phyloP scores from a whole-genome alignment of 805 yeast genomes.

The Kodamaea lidongshanica region DNA sequence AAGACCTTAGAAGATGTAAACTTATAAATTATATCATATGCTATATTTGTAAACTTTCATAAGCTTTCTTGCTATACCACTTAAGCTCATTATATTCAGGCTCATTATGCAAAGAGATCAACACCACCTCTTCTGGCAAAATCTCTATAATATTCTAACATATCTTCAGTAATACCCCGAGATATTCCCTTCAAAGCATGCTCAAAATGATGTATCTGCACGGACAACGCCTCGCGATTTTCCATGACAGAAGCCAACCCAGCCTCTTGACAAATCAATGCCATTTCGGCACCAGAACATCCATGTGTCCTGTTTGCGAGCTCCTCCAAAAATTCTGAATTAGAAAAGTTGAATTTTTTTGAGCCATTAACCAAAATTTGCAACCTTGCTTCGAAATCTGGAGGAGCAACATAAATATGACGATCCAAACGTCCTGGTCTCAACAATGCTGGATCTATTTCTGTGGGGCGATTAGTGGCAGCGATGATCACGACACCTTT shows the following conservation, averaged over 20 bases:
- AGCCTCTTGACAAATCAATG: slow-evolving; percentile 87
- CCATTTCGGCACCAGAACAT: slow-evolving; percentile 95
- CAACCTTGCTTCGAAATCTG: slow-evolving; percentile 71
- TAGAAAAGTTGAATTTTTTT: slow-evolving; percentile 49
- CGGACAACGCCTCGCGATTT: slow-evolving; percentile 46
- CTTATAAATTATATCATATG: too few species aligned
- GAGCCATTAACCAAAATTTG: slow-evolving; percentile 73
- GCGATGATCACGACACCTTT: slow-evolving; percentile 92
- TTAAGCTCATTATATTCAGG: too few species aligned
- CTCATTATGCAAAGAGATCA: slow-evolving; percentile 2
- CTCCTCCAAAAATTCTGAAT: slow-evolving; percentile 27
- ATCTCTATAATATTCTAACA: slow-evolving; percentile 67
- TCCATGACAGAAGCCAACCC: slow-evolving; percentile 94
- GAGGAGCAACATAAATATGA: slow-evolving; percentile 89
- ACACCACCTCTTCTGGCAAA: slow-evolving; percentile 42
- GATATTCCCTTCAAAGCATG: slow-evolving; percentile 64
- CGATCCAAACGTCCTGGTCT: slow-evolving; percentile 96
- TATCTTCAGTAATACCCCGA: slow-evolving; percentile 76
- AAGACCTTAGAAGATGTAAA: too few species aligned
- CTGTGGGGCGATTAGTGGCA: slow-evolving; percentile 93
- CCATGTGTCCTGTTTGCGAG: slow-evolving; percentile 69
- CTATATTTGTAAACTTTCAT: too few species aligned
- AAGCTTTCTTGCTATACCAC: too few species aligned
- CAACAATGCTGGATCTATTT: slow-evolving; percentile 84
- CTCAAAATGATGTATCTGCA: slow-evolving; percentile 62